These are phyloP conservation scores for Fusarium sp. DNA, from an alignment of 2,329 filamentous ascomycete genomes.

Conservation along the genomic window DNA sequence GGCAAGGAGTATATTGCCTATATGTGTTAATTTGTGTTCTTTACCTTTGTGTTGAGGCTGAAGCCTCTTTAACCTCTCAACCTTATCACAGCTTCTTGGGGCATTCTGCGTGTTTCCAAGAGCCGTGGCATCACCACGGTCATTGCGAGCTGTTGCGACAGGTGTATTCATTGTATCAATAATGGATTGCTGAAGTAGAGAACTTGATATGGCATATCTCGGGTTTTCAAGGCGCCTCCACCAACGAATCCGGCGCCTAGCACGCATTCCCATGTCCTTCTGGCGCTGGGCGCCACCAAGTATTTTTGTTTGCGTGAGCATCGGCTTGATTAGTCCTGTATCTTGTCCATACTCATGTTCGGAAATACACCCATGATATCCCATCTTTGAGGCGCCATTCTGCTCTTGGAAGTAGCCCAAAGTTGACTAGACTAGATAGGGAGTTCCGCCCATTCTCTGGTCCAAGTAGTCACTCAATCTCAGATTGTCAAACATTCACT, in stretches of 20 bases:
- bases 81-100: accelerated
- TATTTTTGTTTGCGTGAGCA: neutral
- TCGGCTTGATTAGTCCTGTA: neutral
- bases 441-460: neutral
- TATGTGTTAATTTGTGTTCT: too few relatives aligned
- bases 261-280: too few relatives aligned
- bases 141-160: neutral
- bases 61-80: too few relatives aligned
- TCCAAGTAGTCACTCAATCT: neutral
- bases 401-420: neutral
- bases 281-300: too few relatives aligned
- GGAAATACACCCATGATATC: neutral
- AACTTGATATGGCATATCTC: neutral
- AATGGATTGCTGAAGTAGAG: neutral
- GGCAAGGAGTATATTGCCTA: too few relatives aligned
- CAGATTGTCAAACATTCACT: too few relatives aligned
- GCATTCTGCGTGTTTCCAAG: neutral
- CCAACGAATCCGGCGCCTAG: too few relatives aligned
- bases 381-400: neutral
- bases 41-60: too few relatives aligned
- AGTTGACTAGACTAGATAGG: neutral
- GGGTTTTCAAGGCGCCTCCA: too few relatives aligned
- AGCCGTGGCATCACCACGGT: accelerated
- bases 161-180: neutral
- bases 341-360: neutral